These are phyloP conservation scores for Symbiodinium natans DNA, from an alignment of 73 alveolate genomes.

Conservation along the genomic window DNA sequence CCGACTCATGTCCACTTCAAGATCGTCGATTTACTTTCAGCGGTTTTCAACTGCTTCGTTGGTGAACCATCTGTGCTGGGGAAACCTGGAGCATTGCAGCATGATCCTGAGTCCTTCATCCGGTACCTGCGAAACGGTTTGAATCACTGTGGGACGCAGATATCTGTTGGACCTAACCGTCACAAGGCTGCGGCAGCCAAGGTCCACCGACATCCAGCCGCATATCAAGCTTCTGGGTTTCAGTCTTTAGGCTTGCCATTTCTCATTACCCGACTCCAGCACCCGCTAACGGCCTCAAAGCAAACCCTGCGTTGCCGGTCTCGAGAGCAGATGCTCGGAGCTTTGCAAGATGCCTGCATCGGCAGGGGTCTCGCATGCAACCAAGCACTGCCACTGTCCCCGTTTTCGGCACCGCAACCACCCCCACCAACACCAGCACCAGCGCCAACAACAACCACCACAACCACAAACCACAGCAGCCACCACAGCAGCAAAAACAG, in stretches of 20 bases:
- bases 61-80: no score
- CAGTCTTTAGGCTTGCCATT: not conserved
- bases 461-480: not conserved
- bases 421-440: not conserved
- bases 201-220: no score
- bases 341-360: constrained; percentile 52
- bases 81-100: no score
- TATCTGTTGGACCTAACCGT: no score
- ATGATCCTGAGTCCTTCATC: no score
- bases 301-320: constrained; percentile 32
- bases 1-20: no score
- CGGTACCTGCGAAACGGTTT: no score
- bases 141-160: no score
- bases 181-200: no score
- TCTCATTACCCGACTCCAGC: not conserved
- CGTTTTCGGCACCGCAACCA: not conserved
- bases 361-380: not conserved
- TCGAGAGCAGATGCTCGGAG: constrained; percentile 65
- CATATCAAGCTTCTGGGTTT: no score
- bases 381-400: not conserved
- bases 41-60: no score
- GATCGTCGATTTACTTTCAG: no score
- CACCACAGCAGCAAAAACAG: not conserved
- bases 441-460: not conserved
- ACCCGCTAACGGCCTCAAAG: constrained; percentile 22